Percentiles rank a stretch among this genome's conserved stretches.
Conservation (phyloP, 257 asterid species). For the Leonotis leonurus region DNA sequence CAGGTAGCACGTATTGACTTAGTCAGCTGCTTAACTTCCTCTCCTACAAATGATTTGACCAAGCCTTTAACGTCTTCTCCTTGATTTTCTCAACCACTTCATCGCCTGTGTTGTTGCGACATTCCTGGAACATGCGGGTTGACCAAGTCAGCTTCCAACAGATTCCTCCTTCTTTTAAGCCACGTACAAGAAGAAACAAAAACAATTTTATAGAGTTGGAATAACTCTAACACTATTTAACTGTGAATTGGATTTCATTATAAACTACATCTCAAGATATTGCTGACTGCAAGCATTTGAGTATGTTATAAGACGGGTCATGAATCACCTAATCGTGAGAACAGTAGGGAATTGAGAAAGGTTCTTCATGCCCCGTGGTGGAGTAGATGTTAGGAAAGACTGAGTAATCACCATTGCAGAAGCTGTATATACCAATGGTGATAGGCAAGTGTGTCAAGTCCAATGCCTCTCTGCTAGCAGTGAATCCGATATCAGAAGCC, state of each 20-base stretch:
- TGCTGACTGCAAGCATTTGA: background rate
- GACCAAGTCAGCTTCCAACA: too few species aligned
- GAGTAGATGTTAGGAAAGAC: slow-evolving; percentile 87
- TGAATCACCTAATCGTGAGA: slow-evolving; percentile 51
- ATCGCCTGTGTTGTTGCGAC: too few species aligned
- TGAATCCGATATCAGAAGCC: slow-evolving; percentile 48
- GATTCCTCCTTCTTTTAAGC: too few species aligned
- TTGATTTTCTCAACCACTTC: too few species aligned
- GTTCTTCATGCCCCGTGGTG: slow-evolving; percentile 78
- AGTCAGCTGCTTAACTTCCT: too few species aligned
- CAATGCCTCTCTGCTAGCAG: slow-evolving; percentile 51
- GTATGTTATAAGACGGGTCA: background rate
- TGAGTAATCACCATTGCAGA: slow-evolving; percentile 93
- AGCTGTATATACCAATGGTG: slow-evolving; percentile 74
- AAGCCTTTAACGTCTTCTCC: too few species aligned
- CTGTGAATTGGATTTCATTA: background rate
- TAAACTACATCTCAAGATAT: background rate
- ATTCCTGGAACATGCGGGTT: too few species aligned
- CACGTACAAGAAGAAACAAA: too few species aligned
- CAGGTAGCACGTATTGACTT: too few species aligned
- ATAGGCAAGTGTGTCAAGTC: slow-evolving; percentile 50
- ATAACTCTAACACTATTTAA: too few species aligned
- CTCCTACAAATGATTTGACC: too few species aligned
- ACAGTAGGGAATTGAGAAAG: slow-evolving; percentile 77
- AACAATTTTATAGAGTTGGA: too few species aligned